Evolutionary conservation across 768 basidiomycete genomes (phyloP), one percentile per base, ranked within the genome.

Genomic region (Gyrodon lividus): DNA sequence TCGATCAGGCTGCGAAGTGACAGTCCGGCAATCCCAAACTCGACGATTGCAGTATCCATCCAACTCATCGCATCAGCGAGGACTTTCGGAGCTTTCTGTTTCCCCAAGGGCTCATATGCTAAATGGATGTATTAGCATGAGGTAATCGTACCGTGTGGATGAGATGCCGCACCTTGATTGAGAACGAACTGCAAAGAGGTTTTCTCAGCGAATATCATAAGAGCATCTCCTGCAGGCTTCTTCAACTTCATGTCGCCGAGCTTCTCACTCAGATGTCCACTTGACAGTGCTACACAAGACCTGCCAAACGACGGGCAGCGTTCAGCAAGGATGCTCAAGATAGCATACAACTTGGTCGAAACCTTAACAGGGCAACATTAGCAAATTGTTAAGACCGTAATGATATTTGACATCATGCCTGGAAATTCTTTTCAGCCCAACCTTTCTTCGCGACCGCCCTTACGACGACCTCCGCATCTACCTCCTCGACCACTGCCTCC

Each of bases 351-450:
- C 69, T 95, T 98, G 14, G 86, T 76, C 6, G 91, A 94, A 41
- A 99, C 95, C 94, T 98, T 48, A 22, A 45, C 26, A 31, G 40
- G 17, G 23, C 1, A 51, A 38, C 20, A 40, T 59, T 23, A 61
- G 53, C 40, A n/a, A 5, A 50, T 33, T 17, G 16, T 39, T n/a
- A 37, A 44, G 12, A 24, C 20, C 26, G 6, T 23, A 13, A 28
- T 5, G 1, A 46, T 38, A 48, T 24, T 19, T 5, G 20, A 62
- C 70, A 43, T 24, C 31, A 50, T 53, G 89, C 95, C 75, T 99
- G 96, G 59, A 99, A 99, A 63, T 98, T 99, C 77, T 97, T 98
- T 73, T 99, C 97, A n/a, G 78, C 81, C 94, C 93, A 98, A 2
- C 95, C 93, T 57, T 90, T 92, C 76, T 96, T 98, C 4, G 82